phyloP scores from a whole-genome alignment of 2,329 filamentous ascomycete species.

The Exophiala sp. region DNA sequence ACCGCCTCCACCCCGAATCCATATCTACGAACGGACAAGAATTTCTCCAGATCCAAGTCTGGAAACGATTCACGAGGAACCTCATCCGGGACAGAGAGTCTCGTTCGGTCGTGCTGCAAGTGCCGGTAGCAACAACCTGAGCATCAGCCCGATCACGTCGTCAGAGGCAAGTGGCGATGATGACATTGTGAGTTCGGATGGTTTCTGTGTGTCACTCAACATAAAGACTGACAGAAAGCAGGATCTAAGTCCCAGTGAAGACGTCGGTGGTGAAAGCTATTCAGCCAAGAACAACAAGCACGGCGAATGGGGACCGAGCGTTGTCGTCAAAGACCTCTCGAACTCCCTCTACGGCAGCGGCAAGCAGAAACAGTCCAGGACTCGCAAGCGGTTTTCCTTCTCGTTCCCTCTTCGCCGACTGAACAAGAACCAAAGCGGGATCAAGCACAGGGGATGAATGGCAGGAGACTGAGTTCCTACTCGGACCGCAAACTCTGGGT shows the following conservation, averaged over 20 bases:
- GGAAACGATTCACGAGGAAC: conserved; percentile 17
- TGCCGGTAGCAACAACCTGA: not conserved
- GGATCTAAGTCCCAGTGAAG: not conserved
- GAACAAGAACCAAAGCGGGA: not conserved
- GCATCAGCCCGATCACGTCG: not conserved
- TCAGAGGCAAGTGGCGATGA: not conserved
- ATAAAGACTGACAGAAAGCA: not conserved
- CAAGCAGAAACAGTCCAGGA: not conserved
- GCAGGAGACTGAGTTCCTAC: too few relatives aligned
- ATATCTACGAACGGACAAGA: conserved; percentile 4
- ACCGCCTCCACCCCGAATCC: conserved; percentile 4
- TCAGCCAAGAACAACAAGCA: not conserved
- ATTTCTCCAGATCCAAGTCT: conserved; percentile 10
- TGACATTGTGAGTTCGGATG: not conserved
- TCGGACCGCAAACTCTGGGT: not conserved
- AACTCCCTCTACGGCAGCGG: not conserved
- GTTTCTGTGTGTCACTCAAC: too few relatives aligned
- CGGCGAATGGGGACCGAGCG: not conserved
- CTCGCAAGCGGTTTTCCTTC: conserved; percentile 1
- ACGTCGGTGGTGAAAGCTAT: not conserved
- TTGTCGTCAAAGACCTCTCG: not conserved
- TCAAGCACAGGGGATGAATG: not conserved
- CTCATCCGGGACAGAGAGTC: conserved; percentile 12
- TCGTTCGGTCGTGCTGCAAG: conserved; percentile 2
- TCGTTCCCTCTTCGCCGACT: conserved; percentile 15